phyloP scores from a whole-genome alignment of 192 early-diverging fungal species.

The Rhizoclosmatium globosum region DNA sequence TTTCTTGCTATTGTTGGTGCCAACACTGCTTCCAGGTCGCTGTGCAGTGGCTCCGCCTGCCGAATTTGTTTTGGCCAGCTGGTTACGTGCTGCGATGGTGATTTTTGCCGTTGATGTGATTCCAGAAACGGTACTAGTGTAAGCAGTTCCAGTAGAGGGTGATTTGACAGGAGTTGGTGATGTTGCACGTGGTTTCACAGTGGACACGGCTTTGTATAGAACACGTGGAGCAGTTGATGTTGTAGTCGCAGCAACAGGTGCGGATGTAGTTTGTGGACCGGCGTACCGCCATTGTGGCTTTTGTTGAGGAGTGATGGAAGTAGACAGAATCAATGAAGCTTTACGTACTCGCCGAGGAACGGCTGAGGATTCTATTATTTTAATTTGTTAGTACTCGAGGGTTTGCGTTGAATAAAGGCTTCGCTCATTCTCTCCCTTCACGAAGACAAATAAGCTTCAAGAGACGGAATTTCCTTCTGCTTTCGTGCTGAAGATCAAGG shows the following conservation, averaged over 20 bases:
- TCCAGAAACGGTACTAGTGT: slow-evolving; percentile 16
- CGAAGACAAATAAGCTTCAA: no score
- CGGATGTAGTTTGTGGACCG: slow-evolving; percentile 9
- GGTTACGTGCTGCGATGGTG: slow-evolving; percentile 35
- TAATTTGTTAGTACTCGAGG: neutral
- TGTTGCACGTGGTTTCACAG: neutral
- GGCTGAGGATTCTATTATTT: neutral
- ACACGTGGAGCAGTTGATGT: slow-evolving; percentile 13
- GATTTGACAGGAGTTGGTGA: neutral
- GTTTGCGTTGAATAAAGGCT: neutral
- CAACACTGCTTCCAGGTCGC: slow-evolving; percentile 1
- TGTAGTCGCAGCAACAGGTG: neutral
- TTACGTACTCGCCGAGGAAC: slow-evolving; percentile 25
- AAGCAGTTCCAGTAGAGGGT: slow-evolving; percentile 3
- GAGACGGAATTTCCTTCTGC: no score
- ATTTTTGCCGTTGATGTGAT: slow-evolving; percentile 34
- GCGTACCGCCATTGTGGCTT: slow-evolving; percentile 30
- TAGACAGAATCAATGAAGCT: slow-evolving; percentile 18
- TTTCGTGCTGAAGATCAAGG: no score
- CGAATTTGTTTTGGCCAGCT: no score
- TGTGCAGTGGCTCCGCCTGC: slow-evolving; percentile 8
- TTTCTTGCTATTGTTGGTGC: neutral
- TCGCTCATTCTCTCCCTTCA: neutral
- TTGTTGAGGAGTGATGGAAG: slow-evolving; percentile 33
- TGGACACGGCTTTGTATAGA: slow-evolving; percentile 30